Base-by-base conservation (phyloP, 148 eudicot genomes). In the Rhododendron henanense region DNA sequence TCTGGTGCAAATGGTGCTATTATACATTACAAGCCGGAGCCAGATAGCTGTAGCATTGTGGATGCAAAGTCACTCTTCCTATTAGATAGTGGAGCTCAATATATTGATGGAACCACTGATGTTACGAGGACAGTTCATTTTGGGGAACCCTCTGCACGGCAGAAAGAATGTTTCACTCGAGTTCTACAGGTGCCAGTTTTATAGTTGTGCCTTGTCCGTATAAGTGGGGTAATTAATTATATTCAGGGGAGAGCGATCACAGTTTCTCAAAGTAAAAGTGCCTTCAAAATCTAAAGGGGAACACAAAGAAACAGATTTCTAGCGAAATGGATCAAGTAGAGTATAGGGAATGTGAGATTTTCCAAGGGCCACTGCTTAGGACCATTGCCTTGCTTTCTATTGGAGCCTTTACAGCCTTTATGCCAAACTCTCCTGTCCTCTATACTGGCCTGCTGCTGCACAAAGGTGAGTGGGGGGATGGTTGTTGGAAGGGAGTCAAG, bases 1-100 rank as follows among this genome's bases (percentile, higher is more conserved):
- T 93, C 95, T 86, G 99, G 99, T 82, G 94, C 99, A 75, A 97
- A 97, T 92, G 98, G 96, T 87, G 99, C 99, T 71, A 93, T 97
- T 53, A 97, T 97, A 87, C 99, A 97, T 91, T 97, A 97, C 91
- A 97, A 87, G 89, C 93, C 99, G 37, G 98, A 94, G 87, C 92
- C 95, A 84, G 91, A 90, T 83, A 94, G 88, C 85, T 97, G 99
- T 87, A 92, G 98, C 83, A 63, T 87, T 78, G 95, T 97, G 88
- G 95, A 94, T 89, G 86, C 93, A 28, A 84, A 90, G 8, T 91
- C 93, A 77, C 92, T 97, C 85, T 97, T 94, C 88, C 90, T 97
- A 82, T 89, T 97, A 78, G 99, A 97, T 81, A 95, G 98, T 89
- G 99, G 99, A 84, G 99, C 96, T 85, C 99, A 97, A 84, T 97